Evolutionary conservation across 2,329 filamentous ascomycete genomes (phyloP), one percentile per base, ranked within the genome.

Genomic region (Orbilia oligospora): DNA sequence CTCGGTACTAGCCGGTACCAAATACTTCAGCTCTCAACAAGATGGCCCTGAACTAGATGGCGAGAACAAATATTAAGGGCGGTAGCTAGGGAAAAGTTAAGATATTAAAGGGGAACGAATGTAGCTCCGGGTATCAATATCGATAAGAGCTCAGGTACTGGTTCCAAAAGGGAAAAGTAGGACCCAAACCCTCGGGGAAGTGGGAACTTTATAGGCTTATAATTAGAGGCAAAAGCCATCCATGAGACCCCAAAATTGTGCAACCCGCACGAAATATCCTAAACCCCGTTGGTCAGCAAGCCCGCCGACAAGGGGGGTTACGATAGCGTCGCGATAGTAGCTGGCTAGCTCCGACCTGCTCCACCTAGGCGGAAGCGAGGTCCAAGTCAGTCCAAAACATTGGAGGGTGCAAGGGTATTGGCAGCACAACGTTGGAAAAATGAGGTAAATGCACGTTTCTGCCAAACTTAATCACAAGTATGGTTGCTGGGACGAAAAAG

Each of bases 361-460:
- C 71, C 71, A 75, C 44, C 64, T 41, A 75, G 71, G 64, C 71
- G 64, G 71, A 75, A 75, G 71, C 71, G 71, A 75, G 58, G 63
- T 61, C 56, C 56, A 41, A 41, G 56, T 14, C 18, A n/a, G 53
- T 18, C 53, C 30, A 58, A 22, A 14, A 18, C 8, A 27, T 61
- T 61, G 56, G 56, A 18, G 33, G 12, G 5, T 41, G 36, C 56
- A 61, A 44, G 56, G 56, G 36, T 61, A 30, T 14, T 3, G 12
- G 16, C 20, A 65, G 36, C 48, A n/a, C 22, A 64, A 41, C 69
- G 18, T 64, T 68, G 36, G 36, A 46, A 58, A 68, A 71, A 63
- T 56, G 27, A 53, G 69, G 53, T 46, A 65, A 58, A 72, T 44
- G 46, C 33, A 56, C 48, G 46, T 61, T 61, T 61, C 36, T 61